A percentile compares a stretch with the other conserved stretches of the same genome.
phyloP scores from a whole-genome alignment of 192 early-diverging fungal species.

The Mortierella alpina region DNA sequence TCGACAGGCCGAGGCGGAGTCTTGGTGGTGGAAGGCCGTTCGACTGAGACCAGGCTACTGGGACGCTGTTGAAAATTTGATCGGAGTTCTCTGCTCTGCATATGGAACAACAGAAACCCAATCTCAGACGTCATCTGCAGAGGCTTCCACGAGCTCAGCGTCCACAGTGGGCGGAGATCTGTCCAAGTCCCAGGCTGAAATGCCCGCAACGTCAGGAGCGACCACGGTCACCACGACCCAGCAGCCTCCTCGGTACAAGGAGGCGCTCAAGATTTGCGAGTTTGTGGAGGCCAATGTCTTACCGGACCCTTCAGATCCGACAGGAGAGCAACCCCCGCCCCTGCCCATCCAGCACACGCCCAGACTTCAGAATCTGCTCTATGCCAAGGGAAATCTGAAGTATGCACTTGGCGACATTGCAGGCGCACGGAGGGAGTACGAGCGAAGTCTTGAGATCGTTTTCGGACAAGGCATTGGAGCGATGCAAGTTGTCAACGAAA shows the following conservation, averaged over 20 bases:
- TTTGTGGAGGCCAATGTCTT: slow-evolving; percentile 75
- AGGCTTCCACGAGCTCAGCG: slow-evolving; percentile 6
- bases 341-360: slow-evolving; percentile 73
- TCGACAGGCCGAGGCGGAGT: slow-evolving; percentile 77
- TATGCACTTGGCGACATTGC: slow-evolving; percentile 78
- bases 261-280: slow-evolving; percentile 87
- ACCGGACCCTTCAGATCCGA: slow-evolving; percentile 37
- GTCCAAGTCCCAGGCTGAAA: slow-evolving; percentile 22
- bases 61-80: slow-evolving; percentile 91
- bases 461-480: slow-evolving; percentile 59
- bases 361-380: slow-evolving; percentile 85
- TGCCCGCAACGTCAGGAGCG: neutral
- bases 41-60: slow-evolving; percentile 88
- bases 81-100: slow-evolving; percentile 78
- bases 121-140: slow-evolving; percentile 15
- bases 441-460: slow-evolving; percentile 81
- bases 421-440: slow-evolving; percentile 83
- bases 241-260: slow-evolving; percentile 70
- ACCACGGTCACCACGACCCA: neutral
- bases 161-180: slow-evolving; percentile 16
- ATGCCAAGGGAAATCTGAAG: slow-evolving; percentile 87
- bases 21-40: slow-evolving; percentile 88
- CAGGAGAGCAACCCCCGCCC: slow-evolving; percentile 47
- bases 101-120: slow-evolving; percentile 36
- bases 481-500: slow-evolving; percentile 44